These are phyloP conservation scores for Platismatia glauca DNA, from an alignment of 495 filamentous ascomycete genomes.

Conservation along the genomic window DNA sequence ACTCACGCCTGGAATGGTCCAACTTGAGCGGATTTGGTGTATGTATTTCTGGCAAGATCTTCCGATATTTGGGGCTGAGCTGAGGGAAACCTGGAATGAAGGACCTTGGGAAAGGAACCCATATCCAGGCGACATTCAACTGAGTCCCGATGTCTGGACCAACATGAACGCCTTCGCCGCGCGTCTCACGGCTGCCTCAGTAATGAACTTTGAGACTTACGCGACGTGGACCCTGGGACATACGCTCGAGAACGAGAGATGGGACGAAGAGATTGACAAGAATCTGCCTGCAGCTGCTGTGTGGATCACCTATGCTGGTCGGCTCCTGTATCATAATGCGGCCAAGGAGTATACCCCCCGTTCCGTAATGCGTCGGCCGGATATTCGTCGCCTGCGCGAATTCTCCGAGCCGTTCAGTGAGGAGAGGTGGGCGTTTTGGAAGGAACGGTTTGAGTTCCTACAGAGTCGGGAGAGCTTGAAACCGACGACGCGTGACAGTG, in stretches of 20 bases:
- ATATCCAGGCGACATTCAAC: too few species aligned
- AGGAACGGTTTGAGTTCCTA: not conserved
- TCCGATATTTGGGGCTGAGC: too few species aligned
- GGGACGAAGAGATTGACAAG: not conserved
- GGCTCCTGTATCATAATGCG: not conserved
- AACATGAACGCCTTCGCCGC: not conserved
- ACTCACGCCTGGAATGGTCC: too few species aligned
- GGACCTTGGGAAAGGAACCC: too few species aligned
- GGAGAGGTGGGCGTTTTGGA: not conserved
- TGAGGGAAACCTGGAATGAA: too few species aligned
- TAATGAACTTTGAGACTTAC: not conserved
- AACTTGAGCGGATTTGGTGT: too few species aligned
- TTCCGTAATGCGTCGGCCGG: not conserved
- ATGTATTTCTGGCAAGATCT: too few species aligned
- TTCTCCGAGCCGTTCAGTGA: not conserved
- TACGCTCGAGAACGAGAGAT: not conserved
- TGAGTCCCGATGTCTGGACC: not conserved
- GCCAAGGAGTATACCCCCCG: not conserved
- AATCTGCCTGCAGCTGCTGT: not conserved
- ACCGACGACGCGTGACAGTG: not conserved
- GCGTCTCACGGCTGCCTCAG: not conserved
- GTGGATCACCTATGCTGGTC: not conserved
- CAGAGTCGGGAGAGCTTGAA: not conserved
- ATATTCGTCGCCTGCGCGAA: not conserved
- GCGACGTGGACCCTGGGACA: not conserved